Evolutionary conservation across 768 basidiomycete species (phyloP).

Genomic region (Pleurotus eryngii): DNA sequence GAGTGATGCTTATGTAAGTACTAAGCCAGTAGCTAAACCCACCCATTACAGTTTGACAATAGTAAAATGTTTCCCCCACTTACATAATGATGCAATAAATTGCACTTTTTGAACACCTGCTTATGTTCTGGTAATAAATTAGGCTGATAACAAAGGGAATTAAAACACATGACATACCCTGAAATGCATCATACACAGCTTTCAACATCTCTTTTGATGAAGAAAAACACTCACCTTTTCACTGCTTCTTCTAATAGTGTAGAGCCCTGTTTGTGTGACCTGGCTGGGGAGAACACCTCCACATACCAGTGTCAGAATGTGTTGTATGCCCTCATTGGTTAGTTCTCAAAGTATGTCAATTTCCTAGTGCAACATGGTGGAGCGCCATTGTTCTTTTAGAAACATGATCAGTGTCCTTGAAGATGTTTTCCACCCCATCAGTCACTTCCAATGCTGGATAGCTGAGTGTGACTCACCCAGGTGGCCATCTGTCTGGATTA

Average conservation of each 20-base stretch:
- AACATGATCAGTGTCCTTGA: constrained; percentile 11
- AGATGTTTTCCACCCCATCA: neutral
- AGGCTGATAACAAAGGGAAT: neutral
- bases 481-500: constrained; percentile 9
- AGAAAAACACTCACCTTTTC: neutral
- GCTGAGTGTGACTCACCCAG: constrained; percentile 15
- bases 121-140: constrained; percentile 5
- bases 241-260: constrained; percentile 11
- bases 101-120: constrained; percentile 3
- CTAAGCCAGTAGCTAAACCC: too few relatives aligned
- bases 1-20: too few relatives aligned
- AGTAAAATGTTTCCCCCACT: constrained; percentile 9
- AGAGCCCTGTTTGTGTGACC: constrained; percentile 3
- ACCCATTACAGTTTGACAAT: neutral
- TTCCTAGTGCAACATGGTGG: constrained; percentile 11
- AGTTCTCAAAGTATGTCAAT: constrained; percentile 16
- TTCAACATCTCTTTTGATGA: neutral
- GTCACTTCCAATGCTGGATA: constrained; percentile 15
- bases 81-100: constrained; percentile 8
- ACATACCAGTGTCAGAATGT: constrained; percentile 22
- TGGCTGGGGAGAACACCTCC: constrained; percentile 25
- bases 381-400: constrained; percentile 27
- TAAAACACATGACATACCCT: constrained; percentile 2
- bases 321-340: constrained; percentile 6
- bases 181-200: constrained; percentile 15